Conservation (phyloP, 805 yeast species). For the Candida ipomoeae region DNA sequence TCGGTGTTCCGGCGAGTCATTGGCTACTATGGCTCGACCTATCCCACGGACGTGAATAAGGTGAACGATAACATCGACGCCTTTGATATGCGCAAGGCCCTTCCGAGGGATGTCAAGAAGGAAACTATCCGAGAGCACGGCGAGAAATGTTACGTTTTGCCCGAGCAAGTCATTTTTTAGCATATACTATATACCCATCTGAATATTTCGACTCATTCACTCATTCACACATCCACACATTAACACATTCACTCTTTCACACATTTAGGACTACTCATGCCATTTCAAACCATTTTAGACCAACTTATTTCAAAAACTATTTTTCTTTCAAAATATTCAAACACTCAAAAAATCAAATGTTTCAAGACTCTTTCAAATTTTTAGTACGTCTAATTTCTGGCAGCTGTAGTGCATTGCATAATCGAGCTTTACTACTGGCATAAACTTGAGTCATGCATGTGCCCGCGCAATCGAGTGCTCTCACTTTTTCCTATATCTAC, state of each 20-base stretch:
- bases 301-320: no score
- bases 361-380: no score
- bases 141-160: constrained; percentile 52
- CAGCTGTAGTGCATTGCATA: background rate
- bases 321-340: no score
- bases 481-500: background rate
- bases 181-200: background rate
- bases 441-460: background rate
- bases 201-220: background rate
- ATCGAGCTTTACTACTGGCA: background rate
- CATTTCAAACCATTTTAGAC: no score
- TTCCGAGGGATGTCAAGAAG: constrained; percentile 51
- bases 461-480: background rate
- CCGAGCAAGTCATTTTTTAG: constrained; percentile 61
- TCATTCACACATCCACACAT: no score
- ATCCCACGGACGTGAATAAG: constrained; percentile 44
- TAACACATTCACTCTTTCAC: no score
- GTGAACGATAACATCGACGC: constrained; percentile 76
- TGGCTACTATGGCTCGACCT: constrained; percentile 70
- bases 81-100: constrained; percentile 73
- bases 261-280: no score
- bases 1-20: constrained; percentile 80
- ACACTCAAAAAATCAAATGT: no score
- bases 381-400: background rate
- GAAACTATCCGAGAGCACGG: constrained; percentile 62